Base-by-base conservation (phyloP, 208 protist genomes). In the Leishmania aethiopica region DNA sequence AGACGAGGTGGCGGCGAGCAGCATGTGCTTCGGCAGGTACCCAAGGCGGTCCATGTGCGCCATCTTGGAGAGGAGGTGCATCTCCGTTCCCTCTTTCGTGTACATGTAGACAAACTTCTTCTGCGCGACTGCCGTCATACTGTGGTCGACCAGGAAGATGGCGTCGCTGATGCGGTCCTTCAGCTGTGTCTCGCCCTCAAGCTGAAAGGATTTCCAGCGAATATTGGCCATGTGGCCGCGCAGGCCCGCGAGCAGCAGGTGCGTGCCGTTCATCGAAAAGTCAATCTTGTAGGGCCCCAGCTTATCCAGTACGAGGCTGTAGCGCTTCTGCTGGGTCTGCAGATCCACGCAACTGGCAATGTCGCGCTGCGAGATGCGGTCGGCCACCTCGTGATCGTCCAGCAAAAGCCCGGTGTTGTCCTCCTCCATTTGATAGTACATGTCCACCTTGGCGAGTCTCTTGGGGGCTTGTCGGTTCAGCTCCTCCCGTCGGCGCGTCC, bases 81-180 rank as follows among this genome's bases (percentile, higher is more conserved):
- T 93, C 89, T 99, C 99, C 19, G 96, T 90, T 47, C 99, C 99
- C 47, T 98, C 92, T 72, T 98, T 96, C 80, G 99, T 99, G 93
- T 99, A 99, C 89, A 99, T 99, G 92, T 99, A 99, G 22, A 99
- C 94, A 85, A 99, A 99, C 88, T 99, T 99, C 83, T 99, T 99
- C 95, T 99, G 99, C 40, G 99, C 99, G 22, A 99, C 96, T 10
- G 99, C 99, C 72, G 99, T 97, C 95, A 99, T 98, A 59, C 96
- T 98, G 84, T 99, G 97, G 80, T 99, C 99, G 77, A 99, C 96
- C 47, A 99, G 93, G 80, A 99, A 99, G 66, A 93, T 90, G 47
- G 98, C 96, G 80, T 99, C 98, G 70, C 90, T 94, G 72, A 99
- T 86, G 28, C 95, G 94, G 82, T 99, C 98, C 86, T 97, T 91